Evolutionary conservation across 2,329 filamentous ascomycete species (phyloP).

Genomic region (Aspergillus persii): DNA sequence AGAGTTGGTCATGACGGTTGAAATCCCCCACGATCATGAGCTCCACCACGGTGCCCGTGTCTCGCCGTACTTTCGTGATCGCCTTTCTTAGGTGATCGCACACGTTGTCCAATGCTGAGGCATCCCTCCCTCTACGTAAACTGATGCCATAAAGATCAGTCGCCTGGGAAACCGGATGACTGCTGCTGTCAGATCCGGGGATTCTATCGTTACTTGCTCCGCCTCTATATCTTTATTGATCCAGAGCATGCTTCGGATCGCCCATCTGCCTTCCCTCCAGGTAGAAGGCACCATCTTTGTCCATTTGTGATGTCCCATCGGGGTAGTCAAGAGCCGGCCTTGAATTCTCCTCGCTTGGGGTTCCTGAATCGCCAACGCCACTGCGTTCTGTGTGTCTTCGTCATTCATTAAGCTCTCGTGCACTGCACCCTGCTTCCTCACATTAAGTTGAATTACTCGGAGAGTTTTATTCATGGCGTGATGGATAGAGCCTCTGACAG

Average conservation of each 20-base stretch:
- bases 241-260: slow-evolving; percentile 27
- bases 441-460: too few relatives aligned
- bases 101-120: slow-evolving; percentile 12
- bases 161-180: slow-evolving; percentile 21
- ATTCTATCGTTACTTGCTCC: slow-evolving; percentile 22
- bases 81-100: slow-evolving; percentile 18
- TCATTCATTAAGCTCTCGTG: too few relatives aligned
- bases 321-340: too few relatives aligned
- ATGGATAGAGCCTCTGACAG: too few relatives aligned
- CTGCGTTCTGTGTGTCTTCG: too few relatives aligned
- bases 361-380: too few relatives aligned
- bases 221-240: slow-evolving; percentile 25
- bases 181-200: slow-evolving; percentile 22
- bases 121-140: slow-evolving; percentile 23
- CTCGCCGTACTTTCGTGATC: slow-evolving; percentile 18
- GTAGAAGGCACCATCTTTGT: too few relatives aligned
- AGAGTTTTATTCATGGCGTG: too few relatives aligned
- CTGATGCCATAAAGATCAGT: slow-evolving; percentile 24
- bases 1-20: slow-evolving; percentile 28
- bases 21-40: slow-evolving; percentile 24
- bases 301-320: too few relatives aligned
- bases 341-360: too few relatives aligned
- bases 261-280: slow-evolving; percentile 20
- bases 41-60: slow-evolving; percentile 19
- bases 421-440: too few relatives aligned